Conservation (phyloP, 192 early-diverging fungal genomes). For the Gamsiella multidivaricata region DNA sequence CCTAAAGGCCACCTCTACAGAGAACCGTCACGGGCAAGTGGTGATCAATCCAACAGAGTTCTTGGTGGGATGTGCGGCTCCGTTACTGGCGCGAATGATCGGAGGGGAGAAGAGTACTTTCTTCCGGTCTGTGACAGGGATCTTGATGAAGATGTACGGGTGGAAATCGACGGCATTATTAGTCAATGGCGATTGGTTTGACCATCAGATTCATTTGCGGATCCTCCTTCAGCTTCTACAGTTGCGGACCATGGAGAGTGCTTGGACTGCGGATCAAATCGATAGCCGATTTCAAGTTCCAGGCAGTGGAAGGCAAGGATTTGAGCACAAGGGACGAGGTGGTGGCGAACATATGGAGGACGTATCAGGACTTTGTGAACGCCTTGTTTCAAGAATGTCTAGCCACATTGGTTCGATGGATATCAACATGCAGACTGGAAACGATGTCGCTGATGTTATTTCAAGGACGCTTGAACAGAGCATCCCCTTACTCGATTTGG, state of each 20-base stretch:
- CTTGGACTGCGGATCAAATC: neutral
- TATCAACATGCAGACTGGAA: neutral
- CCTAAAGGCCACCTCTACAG: neutral
- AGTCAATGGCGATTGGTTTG: neutral
- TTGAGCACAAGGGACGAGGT: neutral
- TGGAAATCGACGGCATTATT: neutral
- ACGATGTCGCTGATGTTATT: neutral
- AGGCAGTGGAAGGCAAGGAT: neutral
- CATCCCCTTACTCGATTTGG: slow-evolving; percentile 6
- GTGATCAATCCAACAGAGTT: slow-evolving; percentile 21
- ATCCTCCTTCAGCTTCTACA: slow-evolving; percentile 11
- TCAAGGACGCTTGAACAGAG: neutral
- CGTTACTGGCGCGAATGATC: slow-evolving; percentile 12
- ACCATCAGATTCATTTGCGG: slow-evolving; percentile 9
- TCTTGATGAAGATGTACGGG: slow-evolving; percentile 15
- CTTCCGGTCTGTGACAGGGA: slow-evolving; percentile 5
- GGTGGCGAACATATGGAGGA: slow-evolving; percentile 12
- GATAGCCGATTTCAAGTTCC: neutral
- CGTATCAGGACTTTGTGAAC: slow-evolving; percentile 17
- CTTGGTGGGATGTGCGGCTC: slow-evolving; percentile 17
- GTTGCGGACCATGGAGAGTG: slow-evolving; percentile 3
- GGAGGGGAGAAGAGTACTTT: neutral
- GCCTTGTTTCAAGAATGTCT: slow-evolving; percentile 1
- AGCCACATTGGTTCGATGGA: neutral
- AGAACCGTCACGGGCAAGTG: neutral